Percentiles rank a stretch among this genome's conserved stretches.
These are phyloP conservation scores for Acacia pycnantha DNA, from an alignment of 331 rosid species.

Conservation along the genomic window DNA sequence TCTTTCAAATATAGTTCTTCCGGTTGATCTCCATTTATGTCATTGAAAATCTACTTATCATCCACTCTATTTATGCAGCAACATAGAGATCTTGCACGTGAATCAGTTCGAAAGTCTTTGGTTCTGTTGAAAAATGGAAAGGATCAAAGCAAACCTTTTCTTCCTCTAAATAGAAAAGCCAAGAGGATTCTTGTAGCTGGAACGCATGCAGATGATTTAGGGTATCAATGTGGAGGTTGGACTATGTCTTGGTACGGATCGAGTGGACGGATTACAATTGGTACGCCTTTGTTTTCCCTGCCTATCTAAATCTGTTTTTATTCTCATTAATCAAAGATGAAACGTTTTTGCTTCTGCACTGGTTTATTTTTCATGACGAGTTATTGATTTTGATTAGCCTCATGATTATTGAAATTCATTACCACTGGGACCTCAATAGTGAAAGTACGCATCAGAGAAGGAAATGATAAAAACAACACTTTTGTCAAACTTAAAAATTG, in stretches of 20 bases:
- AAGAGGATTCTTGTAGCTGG: conserved; percentile 76
- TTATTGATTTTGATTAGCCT: not conserved
- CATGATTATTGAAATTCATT: conserved; percentile 17
- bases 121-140: conserved; percentile 87
- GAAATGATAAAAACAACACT: not conserved
- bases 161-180: conserved; percentile 67
- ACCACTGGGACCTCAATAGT: not conserved
- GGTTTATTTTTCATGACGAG: not conserved
- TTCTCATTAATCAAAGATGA: not conserved
- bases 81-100: conserved; percentile 82
- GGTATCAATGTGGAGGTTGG: conserved; percentile 94
- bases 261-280: conserved; percentile 68
- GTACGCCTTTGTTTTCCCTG: conserved; percentile 36
- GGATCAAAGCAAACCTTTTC: conserved; percentile 57
- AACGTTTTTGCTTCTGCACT: not conserved
- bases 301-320: not conserved
- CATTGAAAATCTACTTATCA: not conserved
- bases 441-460: not conserved
- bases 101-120: conserved; percentile 85
- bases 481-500: not conserved
- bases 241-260: conserved; percentile 64
- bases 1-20: not conserved
- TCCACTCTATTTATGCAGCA: conserved; percentile 41
- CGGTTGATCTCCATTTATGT: not conserved
- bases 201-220: conserved; percentile 79